phyloP scores from a whole-genome alignment of 768 basidiomycete genomes.

The Termitomyces sp. region DNA sequence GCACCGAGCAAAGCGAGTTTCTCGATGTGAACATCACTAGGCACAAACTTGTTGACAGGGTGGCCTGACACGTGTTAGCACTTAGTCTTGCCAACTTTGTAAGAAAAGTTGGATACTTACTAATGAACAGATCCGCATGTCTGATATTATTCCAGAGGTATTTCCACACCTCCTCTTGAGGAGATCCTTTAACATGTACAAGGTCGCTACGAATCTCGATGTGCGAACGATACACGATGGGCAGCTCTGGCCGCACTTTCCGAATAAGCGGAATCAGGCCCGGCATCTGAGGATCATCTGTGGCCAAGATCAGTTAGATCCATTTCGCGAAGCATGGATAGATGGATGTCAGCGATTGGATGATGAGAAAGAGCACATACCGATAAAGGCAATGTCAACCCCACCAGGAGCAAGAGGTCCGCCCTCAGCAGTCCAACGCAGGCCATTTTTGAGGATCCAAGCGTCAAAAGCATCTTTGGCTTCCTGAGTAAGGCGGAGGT shows the following conservation, averaged over 20 bases:
- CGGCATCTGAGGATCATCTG: slow-evolving; percentile 89
- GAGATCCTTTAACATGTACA: slow-evolving; percentile 73
- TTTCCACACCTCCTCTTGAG: slow-evolving; percentile 90
- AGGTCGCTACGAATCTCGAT: slow-evolving; percentile 92
- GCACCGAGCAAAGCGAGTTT: slow-evolving; percentile 74
- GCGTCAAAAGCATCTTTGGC: slow-evolving; percentile 77
- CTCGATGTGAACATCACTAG: slow-evolving; percentile 70
- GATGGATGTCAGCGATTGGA: too few species aligned
- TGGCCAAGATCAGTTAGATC: neutral
- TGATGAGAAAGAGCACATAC: slow-evolving; percentile 29
- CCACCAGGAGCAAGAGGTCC: slow-evolving; percentile 81
- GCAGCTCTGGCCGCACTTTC: slow-evolving; percentile 76
- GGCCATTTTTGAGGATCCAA: slow-evolving; percentile 87
- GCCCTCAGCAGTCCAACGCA: slow-evolving; percentile 83
- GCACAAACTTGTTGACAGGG: slow-evolving; percentile 92
- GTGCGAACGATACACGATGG: slow-evolving; percentile 92
- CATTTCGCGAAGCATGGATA: neutral
- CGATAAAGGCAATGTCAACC: slow-evolving; percentile 87
- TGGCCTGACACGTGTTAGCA: slow-evolving; percentile 41
- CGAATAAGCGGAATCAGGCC: slow-evolving; percentile 91
- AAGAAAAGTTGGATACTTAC: slow-evolving; percentile 30
- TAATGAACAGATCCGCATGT: slow-evolving; percentile 86
- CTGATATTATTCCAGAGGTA: slow-evolving; percentile 94
- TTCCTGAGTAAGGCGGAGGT: slow-evolving; percentile 70
- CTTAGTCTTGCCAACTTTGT: neutral